Conservation (phyloP, 176 grass and related monocot genomes). For the Paspalum vaginatum region DNA sequence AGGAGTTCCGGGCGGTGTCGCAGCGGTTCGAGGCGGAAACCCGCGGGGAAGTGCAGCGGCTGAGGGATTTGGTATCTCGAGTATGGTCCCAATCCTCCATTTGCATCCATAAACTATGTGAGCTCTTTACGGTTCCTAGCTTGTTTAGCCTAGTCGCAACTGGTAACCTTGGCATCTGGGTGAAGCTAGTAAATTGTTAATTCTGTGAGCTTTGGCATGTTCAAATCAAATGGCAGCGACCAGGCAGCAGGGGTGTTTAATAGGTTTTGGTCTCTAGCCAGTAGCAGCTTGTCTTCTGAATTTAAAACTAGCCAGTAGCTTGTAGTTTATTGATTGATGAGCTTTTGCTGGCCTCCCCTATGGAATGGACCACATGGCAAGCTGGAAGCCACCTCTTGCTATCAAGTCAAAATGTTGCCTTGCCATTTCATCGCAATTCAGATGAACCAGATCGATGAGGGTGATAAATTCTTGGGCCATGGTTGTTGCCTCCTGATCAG, state of each 20-base stretch:
- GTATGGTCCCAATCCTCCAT: slow-evolving; percentile 51
- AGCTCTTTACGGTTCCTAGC: slow-evolving; percentile 29
- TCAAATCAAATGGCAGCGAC: slow-evolving; percentile 19
- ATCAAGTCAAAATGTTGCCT: slow-evolving; percentile 26
- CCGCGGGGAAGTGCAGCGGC: slow-evolving; percentile 57
- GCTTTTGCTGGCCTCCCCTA: slow-evolving; percentile 27
- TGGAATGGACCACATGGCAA: slow-evolving; percentile 41
- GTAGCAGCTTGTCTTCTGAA: slow-evolving; percentile 10
- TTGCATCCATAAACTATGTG: slow-evolving; percentile 33
- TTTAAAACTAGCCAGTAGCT: slow-evolving; percentile 3
- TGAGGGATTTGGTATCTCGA: slow-evolving; percentile 61
- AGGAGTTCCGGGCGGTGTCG: slow-evolving; percentile 56
- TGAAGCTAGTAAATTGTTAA: slow-evolving; percentile 29
- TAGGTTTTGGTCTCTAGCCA: slow-evolving; percentile 25
- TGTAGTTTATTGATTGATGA: slow-evolving; percentile 25
- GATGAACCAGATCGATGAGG: neutral
- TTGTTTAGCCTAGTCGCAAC: slow-evolving; percentile 24
- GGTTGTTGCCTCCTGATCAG: slow-evolving; percentile 35
- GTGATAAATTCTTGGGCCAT: slow-evolving; percentile 16
- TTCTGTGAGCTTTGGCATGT: slow-evolving; percentile 17
- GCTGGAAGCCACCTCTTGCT: slow-evolving; percentile 25
- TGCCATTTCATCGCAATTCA: slow-evolving; percentile 32
- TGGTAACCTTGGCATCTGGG: slow-evolving; percentile 29
- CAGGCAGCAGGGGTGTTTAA: slow-evolving; percentile 23
- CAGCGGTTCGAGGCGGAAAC: slow-evolving; percentile 54